Evolutionary conservation across 1,139 yeast species (phyloP).

Genomic region (Meyerozyma athensensis): DNA sequence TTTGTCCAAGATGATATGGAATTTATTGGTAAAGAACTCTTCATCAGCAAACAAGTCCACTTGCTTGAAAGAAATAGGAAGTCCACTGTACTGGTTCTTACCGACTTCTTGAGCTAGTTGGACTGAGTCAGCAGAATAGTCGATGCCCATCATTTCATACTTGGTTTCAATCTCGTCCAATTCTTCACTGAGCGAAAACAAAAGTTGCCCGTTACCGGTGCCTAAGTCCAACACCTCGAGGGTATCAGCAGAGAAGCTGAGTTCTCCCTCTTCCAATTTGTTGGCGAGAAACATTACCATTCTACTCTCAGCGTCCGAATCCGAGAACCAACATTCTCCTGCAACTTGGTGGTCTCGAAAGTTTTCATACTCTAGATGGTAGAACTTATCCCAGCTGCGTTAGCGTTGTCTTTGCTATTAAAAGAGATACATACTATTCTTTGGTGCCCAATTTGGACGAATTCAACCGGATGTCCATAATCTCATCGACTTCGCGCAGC

Average conservation of each 20-base stretch:
- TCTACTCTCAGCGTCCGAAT: constrained; percentile 81
- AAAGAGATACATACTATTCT: constrained; percentile 49
- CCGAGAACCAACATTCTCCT: constrained; percentile 96
- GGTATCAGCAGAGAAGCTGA: constrained; percentile 24
- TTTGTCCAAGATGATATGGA: constrained; percentile 80
- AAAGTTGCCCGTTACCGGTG: constrained; percentile 90
- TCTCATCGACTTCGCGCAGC: background rate
- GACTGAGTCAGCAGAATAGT: constrained; percentile 77
- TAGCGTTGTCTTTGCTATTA: constrained; percentile 15
- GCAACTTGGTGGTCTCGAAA: constrained; percentile 77
- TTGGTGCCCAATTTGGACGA: constrained; percentile 75
- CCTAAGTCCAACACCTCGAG: constrained; percentile 72
- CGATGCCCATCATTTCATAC: constrained; percentile 61
- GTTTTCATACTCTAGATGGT: constrained; percentile 64
- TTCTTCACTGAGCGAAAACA: constrained; percentile 65
- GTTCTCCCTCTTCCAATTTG: constrained; percentile 22
- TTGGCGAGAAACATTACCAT: constrained; percentile 61
- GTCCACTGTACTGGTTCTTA: constrained; percentile 25
- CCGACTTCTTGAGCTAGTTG: constrained; percentile 64
- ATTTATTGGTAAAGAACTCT: constrained; percentile 21
- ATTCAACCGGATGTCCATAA: constrained; percentile 49
- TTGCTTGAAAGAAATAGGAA: constrained; percentile 35
- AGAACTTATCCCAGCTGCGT: constrained; percentile 81
- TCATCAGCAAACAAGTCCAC: constrained; percentile 41
- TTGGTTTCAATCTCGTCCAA: constrained; percentile 31